Conservation (phyloP, 2,329 filamentous ascomycete genomes). For the Purpureocillium takamizusanense region DNA sequence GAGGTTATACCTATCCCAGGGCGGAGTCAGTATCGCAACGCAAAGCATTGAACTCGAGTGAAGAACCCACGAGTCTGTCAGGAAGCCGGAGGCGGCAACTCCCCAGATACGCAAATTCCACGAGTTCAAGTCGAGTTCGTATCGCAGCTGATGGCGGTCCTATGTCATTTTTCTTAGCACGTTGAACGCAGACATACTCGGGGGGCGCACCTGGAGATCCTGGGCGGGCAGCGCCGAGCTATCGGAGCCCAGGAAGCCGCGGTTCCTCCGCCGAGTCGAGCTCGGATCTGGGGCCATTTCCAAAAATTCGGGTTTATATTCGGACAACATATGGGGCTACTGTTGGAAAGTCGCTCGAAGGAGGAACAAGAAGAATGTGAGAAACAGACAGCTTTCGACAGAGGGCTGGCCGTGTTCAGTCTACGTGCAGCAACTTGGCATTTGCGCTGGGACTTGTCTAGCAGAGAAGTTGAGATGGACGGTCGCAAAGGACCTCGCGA, state of each 20-base stretch:
- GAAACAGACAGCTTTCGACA: too few relatives aligned
- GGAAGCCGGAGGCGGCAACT: conserved; percentile 44
- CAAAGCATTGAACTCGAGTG: too few relatives aligned
- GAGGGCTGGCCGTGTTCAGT: too few relatives aligned
- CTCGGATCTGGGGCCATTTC: conserved; percentile 20
- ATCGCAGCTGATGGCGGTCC: conserved; percentile 42
- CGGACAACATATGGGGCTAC: not conserved
- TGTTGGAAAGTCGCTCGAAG: too few relatives aligned
- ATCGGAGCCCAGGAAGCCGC: conserved; percentile 40
- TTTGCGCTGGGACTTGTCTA: too few relatives aligned
- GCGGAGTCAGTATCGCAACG: not conserved
- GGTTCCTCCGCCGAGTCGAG: conserved; percentile 27
- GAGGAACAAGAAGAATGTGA: too few relatives aligned
- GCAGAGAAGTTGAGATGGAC: not conserved
- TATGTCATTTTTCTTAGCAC: conserved; percentile 11
- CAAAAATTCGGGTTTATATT: not conserved
- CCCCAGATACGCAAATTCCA: conserved; percentile 47
- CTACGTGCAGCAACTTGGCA: too few relatives aligned
- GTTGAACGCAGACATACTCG: not conserved
- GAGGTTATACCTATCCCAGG: conserved; percentile 35
- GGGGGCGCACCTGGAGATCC: conserved; percentile 33
- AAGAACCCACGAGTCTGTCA: conserved; percentile 39
- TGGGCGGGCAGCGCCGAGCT: conserved; percentile 40
- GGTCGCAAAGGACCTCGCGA: too few relatives aligned
- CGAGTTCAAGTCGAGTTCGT: conserved; percentile 44